A percentile compares a stretch with the other conserved stretches of the same genome.
Evolutionary conservation across 2,329 filamentous ascomycete species (phyloP).

Genomic region (Exophiala aquamarina): DNA sequence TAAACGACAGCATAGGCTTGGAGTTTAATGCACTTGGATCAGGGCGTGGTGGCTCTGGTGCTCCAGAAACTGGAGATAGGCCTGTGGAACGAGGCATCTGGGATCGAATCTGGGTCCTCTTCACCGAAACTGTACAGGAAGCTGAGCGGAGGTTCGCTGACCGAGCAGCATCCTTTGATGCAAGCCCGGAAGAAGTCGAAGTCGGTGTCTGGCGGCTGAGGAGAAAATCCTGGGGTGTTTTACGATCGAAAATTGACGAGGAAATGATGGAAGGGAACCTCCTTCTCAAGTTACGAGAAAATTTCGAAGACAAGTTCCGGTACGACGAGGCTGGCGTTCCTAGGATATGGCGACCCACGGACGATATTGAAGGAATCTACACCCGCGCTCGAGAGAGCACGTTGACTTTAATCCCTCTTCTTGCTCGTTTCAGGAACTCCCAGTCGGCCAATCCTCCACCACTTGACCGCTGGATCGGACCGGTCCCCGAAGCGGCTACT

Average conservation of each 20-base stretch:
- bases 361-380: constrained; percentile 96
- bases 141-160: constrained; percentile 84
- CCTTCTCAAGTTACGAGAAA: constrained; percentile 89
- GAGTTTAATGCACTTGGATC: constrained; percentile 97
- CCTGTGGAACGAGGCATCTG: constrained; percentile 82
- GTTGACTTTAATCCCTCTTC: constrained; percentile 81
- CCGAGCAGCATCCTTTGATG: constrained; percentile 89
- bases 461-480: constrained; percentile 80
- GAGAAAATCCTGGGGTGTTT: constrained; percentile 89
- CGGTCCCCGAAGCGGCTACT: constrained; percentile 71
- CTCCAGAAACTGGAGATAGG: constrained; percentile 74
- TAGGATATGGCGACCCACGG: constrained; percentile 91
- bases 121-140: constrained; percentile 77
- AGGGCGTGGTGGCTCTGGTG: constrained; percentile 77
- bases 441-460: constrained; percentile 72
- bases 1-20: constrained; percentile 82
- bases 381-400: constrained; percentile 91
- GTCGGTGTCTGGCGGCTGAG: constrained; percentile 89
- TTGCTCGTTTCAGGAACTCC: constrained; percentile 78
- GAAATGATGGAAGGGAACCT: constrained; percentile 98
- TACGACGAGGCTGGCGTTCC: constrained; percentile 95
- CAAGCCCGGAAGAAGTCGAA: constrained; percentile 85
- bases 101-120: constrained; percentile 91
- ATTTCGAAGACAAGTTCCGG: constrained; percentile 98
- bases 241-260: constrained; percentile 89